Base-by-base conservation (phyloP, 208 protist species). In the Kentomonas sorsogonicus region DNA sequence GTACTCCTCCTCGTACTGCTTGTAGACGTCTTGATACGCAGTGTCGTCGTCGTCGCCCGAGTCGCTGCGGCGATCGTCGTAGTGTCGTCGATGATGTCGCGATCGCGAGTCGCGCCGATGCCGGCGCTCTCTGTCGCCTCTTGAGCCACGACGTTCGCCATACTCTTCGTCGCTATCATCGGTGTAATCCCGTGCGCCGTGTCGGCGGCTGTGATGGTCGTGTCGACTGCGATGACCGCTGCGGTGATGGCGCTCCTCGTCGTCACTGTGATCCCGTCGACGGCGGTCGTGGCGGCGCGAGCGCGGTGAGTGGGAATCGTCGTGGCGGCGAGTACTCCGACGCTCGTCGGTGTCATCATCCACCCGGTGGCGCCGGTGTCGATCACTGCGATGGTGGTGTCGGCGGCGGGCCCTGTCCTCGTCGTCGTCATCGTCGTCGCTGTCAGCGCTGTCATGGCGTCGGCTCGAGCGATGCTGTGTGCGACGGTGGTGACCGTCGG, bases 401-500 rank as follows among this genome's bases (percentile, higher is more conserved):
- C 34, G 31, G 41, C 39, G 2, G 52, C 40, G 4, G 22, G 23
- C 23, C n/a, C 33, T 25, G 29, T 47, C 43, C 10, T 27, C 38
- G 18, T 36, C 29, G 15, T 26, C 25, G 20, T 38, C 34, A n/a
- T 61, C 65, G 10, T 36, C 30, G 9, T 22, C 38, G 30, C 40
- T 31, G 15, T 38, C 31, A n/a, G 34, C 50, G 15, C 38, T 29
- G 18, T n/a, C 20, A 36, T 38, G 44, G 48, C 51, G 59, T 25
- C 31, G 53, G 39, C 57, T 61, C 52, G 33, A 36, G 53, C 54
- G 41, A 47, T 61, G 56, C 22, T 50, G 54, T 33, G 15, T 25
- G 22, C 36, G 36, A 31, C 29, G 57, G 13, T 20, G 25, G 36
- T 41, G 27, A 20, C n/a, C n/a, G 43, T 47, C n/a, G 18, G 47